Base-by-base conservation (phyloP, 371 early-diverging fungal species). In the Mortierella sp. region DNA sequence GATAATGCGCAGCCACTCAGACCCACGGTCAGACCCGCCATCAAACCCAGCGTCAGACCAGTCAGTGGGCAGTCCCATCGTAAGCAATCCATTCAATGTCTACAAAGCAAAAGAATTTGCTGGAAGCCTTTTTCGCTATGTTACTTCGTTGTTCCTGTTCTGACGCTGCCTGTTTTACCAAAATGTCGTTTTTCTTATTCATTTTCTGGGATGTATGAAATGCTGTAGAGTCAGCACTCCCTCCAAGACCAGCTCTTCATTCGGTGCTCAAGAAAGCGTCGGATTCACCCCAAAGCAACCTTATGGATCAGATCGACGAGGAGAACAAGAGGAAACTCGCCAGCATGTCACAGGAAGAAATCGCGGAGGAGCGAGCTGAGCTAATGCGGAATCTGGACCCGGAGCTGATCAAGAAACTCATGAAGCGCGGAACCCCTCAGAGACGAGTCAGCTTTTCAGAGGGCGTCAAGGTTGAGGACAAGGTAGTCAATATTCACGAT, bases 261-360 rank as follows among this genome's bases (percentile, higher is more conserved):
- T 80, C 82, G n/a, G 78, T 58, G 9, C 74, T 79, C 45, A 73
- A 63, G 50, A 76, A 79, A 71, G 60, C 68, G 0, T 42, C 76
- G 21, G 83, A 78, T 63, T 54, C 70, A 28, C 71, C 79, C 26
- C 78, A 76, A 50, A 72, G 44, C 76, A 74, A 75, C 34, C 70
- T 75, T 65, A 81, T 78, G 83, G 84, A 79, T 13, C 90, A 89
- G 71, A 90, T 91, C 71, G 88, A 93, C 72, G 89, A 90, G 7
- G 94, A 95, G 57, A 96, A 95, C 82, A 72, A 87, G 16, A 48
- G 80, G 21, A 88, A 89, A n/a, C 87, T 96, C 21, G 83, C 84
- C 28, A 79, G 75, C 58, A 95, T 96, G 96, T 83, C 93, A 19
- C 88, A 88, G 47, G 81, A 90, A 54, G 94, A 96, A 76, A 91